Evolutionary conservation across 352 stramenopile genomes (phyloP), one percentile per base, ranked within the genome.

Genomic region (Phytophthora sansomeana): DNA sequence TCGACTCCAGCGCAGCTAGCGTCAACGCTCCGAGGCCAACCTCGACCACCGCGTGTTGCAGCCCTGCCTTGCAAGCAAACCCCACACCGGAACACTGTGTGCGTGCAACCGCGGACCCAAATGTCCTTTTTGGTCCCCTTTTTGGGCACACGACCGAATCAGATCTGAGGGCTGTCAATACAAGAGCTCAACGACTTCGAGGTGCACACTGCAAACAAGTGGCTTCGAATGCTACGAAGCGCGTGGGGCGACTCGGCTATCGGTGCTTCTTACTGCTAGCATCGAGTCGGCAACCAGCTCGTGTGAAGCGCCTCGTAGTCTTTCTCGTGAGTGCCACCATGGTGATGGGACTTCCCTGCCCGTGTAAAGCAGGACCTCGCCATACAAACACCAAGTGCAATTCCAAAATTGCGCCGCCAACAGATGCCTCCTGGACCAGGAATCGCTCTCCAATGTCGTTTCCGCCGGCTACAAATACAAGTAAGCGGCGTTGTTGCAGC

Each of bases 261-360:
- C 21, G 21, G 21, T 3, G 21, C 21, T 24, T 24, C 21, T 3
- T 24, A 24, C 33, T n/a, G 33, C 33, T 8, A n/a, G 33, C 33
- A 14, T 39, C 33, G 5, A 39, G 32, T 14, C 33, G 9, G 33
- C 33, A 39, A 14, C 10, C 33, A 39, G 33, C 33, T 14, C 13
- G 38, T n/a, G 38, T 44, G 38, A 2, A 13, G 38, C 21, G 14
- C 21, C 33, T n/a, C 33, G 33, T 7, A 39, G 10, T 8, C 30
- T 50, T 48, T 36, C 55, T 57, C 58, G 26, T n/a, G 19, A 56
- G 38, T 70, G 54, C 54, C 36, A 56, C 62, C 38, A 24, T 60
- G 54, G 62, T 70, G 62, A 70, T 70, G 53, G 52, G 52, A 26
- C 44, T 42, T 44, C 21, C 44, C 33, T 51, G n/a, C 36, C 39